Evolutionary conservation across 2,329 filamentous ascomycete genomes (phyloP), one percentile per base, ranked within the genome.

Genomic region (Hymenoscyphus infarciens): DNA sequence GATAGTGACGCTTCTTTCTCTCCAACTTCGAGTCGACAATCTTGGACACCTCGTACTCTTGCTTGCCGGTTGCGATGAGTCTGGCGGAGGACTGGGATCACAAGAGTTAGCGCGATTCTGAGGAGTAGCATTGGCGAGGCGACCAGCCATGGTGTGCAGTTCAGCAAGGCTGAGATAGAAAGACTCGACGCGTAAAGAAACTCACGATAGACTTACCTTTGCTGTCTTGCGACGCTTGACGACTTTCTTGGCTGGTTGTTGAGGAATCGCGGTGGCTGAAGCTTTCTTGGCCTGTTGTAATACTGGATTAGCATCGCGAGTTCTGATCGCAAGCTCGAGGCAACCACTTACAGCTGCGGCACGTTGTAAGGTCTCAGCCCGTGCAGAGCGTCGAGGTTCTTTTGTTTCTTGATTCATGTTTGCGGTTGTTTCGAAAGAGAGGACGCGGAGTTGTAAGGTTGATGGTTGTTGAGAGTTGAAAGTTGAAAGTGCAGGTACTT

Each of bases 31-130:
- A 65, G 39, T 65, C 61, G 13, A 64, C n/a, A 38, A 69, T 62
- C 2, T 27, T 35, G 25, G 67, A 62, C 5, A 65, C 66, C n/a
- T 66, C 64, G 22, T 61, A 67, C 25, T 67, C 65, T 1, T 42
- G 54, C 2, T 59, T 45, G 2, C 57, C 3, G 52, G 60, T 27
- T 1, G 38, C 57, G n/a, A 57, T 57, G 16, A 39, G n/a, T 55
- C 56, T 2, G 27, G 25, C 11, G 16, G 35, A 1, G 45, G 38
- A 7, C 60, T 29, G 25, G 56, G 22, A n/a, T 19, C 56, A 16
- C 25, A 54, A 6, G 39, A 25, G 8, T 49, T 25, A 49, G 42
- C 42, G 16, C 19, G 25, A 22, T 22, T 11, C 7, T n/a, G 2
- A 49, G 19, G 19, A 49, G 7, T 2, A 2, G 2, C 33, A 15